phyloP scores from a whole-genome alignment of 129 eudicot species.

The Apium graveolens region DNA sequence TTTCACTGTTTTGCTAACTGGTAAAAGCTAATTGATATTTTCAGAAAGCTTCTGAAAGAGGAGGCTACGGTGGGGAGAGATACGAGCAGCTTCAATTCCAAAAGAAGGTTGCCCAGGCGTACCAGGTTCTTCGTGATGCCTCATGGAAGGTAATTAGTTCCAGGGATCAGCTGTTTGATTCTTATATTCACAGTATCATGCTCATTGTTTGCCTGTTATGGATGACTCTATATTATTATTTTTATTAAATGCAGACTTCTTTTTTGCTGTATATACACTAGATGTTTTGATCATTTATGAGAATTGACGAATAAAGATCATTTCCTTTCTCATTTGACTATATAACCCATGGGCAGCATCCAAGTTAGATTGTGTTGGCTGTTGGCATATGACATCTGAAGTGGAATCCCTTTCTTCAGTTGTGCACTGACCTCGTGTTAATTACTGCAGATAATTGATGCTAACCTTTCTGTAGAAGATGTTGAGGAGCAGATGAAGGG shows the following conservation, averaged over 20 bases:
- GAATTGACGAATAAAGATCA: not conserved
- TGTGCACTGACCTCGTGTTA: slow-evolving; percentile 1
- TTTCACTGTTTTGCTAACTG: not conserved
- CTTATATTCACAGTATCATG: not conserved
- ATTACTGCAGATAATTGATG: slow-evolving; percentile 61
- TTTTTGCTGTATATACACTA: not conserved
- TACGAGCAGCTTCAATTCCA: slow-evolving; percentile 88
- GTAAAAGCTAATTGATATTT: not conserved
- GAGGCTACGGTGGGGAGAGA: slow-evolving; percentile 93
- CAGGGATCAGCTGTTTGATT: not conserved
- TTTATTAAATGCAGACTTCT: not conserved
- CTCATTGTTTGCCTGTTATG: not conserved
- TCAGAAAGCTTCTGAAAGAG: slow-evolving; percentile 96
- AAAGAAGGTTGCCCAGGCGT: slow-evolving; percentile 56
- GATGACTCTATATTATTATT: not conserved
- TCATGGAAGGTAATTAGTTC: slow-evolving; percentile 76
- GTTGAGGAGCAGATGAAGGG: slow-evolving; percentile 59
- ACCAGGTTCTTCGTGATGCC: slow-evolving; percentile 49
- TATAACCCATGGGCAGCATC: not conserved
- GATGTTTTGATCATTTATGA: not conserved
- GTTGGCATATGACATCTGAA: not conserved
- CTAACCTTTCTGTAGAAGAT: slow-evolving; percentile 60
- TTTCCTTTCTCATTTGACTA: not conserved
- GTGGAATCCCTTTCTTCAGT: not conserved
- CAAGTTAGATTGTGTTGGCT: not conserved